phyloP scores from a whole-genome alignment of 2,329 filamentous ascomycete species.

The Alternaria dauci region DNA sequence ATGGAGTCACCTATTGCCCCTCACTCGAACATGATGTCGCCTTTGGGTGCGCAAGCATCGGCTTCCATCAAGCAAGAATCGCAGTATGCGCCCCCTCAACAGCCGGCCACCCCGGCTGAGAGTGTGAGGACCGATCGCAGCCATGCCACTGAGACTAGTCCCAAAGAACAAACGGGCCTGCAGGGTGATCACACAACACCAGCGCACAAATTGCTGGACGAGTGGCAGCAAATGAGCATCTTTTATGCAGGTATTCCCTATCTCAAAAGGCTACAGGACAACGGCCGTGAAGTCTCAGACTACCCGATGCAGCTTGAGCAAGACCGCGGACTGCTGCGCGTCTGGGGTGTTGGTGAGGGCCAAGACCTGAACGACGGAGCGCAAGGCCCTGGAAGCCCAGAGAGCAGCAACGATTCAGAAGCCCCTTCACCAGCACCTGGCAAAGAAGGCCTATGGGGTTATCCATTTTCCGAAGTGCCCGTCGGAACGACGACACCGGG shows the following conservation, averaged over 20 bases:
- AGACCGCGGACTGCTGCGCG: constrained; percentile 73
- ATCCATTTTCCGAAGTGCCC: constrained; percentile 51
- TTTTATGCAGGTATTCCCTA: constrained; percentile 61
- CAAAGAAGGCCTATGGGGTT: constrained; percentile 60
- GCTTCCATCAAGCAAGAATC: constrained; percentile 47
- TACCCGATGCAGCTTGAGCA: constrained; percentile 82
- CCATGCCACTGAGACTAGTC: constrained; percentile 20
- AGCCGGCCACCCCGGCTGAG: constrained; percentile 46
- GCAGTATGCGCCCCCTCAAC: constrained; percentile 31
- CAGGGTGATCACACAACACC: constrained; percentile 88
- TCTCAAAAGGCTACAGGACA: constrained; percentile 71
- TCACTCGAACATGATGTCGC: constrained; percentile 41
- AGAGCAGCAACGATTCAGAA: constrained; percentile 52
- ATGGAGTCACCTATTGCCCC: constrained; percentile 43
- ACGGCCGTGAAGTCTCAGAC: constrained; percentile 65
- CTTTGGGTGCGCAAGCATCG: constrained; percentile 30
- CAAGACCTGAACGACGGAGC: constrained; percentile 64
- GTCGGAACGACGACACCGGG: constrained; percentile 40
- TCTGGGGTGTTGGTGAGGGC: constrained; percentile 83
- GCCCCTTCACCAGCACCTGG: constrained; percentile 53
- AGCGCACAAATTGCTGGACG: constrained; percentile 79
- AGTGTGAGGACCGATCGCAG: constrained; percentile 42
- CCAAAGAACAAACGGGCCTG: constrained; percentile 58
- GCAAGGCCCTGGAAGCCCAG: constrained; percentile 46
- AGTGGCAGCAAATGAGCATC: constrained; percentile 64